Base-by-base conservation (phyloP, 169 alveolate genomes). In the Eimeria praecox region DNA sequence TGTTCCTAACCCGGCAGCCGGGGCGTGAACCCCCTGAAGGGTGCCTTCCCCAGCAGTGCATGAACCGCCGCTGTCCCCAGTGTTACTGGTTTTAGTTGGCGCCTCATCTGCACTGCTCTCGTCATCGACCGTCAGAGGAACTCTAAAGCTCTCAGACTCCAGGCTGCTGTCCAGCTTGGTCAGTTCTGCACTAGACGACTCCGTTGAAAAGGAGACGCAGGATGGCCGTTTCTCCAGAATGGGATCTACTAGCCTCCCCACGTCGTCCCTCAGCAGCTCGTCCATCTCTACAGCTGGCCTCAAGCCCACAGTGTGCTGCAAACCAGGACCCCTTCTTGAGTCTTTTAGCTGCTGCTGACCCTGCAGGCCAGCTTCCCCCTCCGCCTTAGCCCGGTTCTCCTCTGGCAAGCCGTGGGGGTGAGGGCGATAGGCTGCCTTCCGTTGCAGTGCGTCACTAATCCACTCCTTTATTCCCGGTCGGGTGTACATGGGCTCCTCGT, bases 401-500 rank as follows among this genome's bases (percentile, higher is more conserved):
- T 87, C 83, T 40, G 82, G 56, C 82, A 87, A 62, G 93, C 93
- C 93, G 71, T 87, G 93, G 9, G 93, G 93, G n/a, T 87, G 93
- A 35, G 93, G 93, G 14, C 78, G 78, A 30, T 87, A 87, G 44
- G 93, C 93, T 20, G 93, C 93, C 64, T 87, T 87, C 62, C 93
- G 80, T 66, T 87, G 59, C 93, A 87, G 40, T 8, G 93, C 93
- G 46, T 87, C 93, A 56, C 93, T 71, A 27, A 87, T 87, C 93
- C 93, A 87, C 82, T 87, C 93, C 93, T 62, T 87, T 9, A 87
- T 87, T 38, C 93, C 93, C 40, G 93, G 93, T 64, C 93, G 12
- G 64, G 93, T 38, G 83, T 87, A 87, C 93, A 87, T 87, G 24
- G 93, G 93, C 82, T 86, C 93, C 71, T 86, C 93, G 64, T 86